phyloP scores from a whole-genome alignment of 805 yeast species.

The Ogataea populi-albae region DNA sequence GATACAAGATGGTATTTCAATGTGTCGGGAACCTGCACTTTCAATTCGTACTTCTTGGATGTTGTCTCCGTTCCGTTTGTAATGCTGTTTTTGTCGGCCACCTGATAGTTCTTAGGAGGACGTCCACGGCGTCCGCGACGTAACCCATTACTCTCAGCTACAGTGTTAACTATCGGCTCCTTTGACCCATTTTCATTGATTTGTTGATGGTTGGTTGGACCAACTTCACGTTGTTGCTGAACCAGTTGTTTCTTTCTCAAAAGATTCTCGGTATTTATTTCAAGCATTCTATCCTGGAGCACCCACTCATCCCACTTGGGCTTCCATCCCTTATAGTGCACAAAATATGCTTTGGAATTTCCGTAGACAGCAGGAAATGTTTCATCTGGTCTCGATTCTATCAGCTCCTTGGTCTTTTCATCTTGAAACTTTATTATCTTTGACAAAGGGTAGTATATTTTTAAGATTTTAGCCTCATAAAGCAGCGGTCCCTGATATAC shows the following conservation, averaged over 20 bases:
- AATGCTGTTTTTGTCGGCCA: slow-evolving; percentile 2
- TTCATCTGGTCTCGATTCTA: slow-evolving; percentile 22
- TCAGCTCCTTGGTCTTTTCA: slow-evolving; percentile 38
- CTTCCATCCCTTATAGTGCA: slow-evolving; percentile 97
- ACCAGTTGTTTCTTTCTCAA: slow-evolving; percentile 46
- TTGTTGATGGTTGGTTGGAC: slow-evolving; percentile 4
- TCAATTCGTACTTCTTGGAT: slow-evolving; percentile 39
- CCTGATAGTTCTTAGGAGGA: neutral
- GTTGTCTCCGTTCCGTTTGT: slow-evolving; percentile 2
- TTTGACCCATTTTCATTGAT: no score
- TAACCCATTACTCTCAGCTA: no score
- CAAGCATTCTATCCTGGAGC: slow-evolving; percentile 60
- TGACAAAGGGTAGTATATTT: slow-evolving; percentile 55
- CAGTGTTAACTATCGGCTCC: no score
- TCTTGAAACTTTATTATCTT: slow-evolving; percentile 32
- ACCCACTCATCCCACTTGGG: slow-evolving; percentile 98
- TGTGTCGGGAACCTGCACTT: slow-evolving; percentile 57
- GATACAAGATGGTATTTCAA: slow-evolving; percentile 74
- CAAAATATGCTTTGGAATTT: slow-evolving; percentile 42
- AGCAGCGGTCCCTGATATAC: slow-evolving; percentile 91
- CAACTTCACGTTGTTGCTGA: slow-evolving; percentile 9
- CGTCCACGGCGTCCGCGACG: slow-evolving; percentile 1
- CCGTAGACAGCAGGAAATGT: slow-evolving; percentile 20
- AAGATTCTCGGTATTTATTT: slow-evolving; percentile 65
- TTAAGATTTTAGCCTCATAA: slow-evolving; percentile 81